Base-by-base conservation (phyloP, 805 yeast species). In the Lipomyces yamadae region DNA sequence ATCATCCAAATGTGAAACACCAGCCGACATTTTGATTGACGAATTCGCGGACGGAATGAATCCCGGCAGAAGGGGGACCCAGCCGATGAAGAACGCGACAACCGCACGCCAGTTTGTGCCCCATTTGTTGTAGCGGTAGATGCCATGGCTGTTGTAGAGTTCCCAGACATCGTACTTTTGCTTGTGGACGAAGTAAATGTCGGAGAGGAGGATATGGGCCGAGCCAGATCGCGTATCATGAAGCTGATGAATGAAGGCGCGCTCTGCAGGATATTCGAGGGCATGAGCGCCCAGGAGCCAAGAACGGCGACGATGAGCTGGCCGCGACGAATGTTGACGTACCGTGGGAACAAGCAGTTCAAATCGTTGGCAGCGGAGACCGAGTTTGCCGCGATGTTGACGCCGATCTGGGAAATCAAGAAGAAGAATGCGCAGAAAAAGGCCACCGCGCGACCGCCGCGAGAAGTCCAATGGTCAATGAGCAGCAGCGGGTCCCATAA, bases 1-100 rank as follows among this genome's bases (percentile, higher is more conserved):
- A 30, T 56, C 13, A 35, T 67, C 90, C 42, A 90, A 85, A 62
- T 84, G 81, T 67, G 85, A 84, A 18, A 92, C 92, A 52, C 92
- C 94, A 61, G 79, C 58, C 33, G 94, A 92, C 30, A 90, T 92
- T 67, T 61, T 42, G 56, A 69, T 63, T 18, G 35, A 37, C 30
- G 65, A 60, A 45, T 67, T 70, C 54, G 72, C 68, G 39, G 73
- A 39, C 53, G 72, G 70, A 35, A 72, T 70, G 61, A 68, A 68
- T 3, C 76, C 76, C 2, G 76, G 74, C 3, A 74, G n/a, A n/a
- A n/a, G n/a, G n/a, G n/a, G n/a, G n/a, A n/a, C n/a, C n/a, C n/a
- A n/a, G n/a, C n/a, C n/a, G 59, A 63, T 68, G 7, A 78, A 54
- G 80, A 82, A 83, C 15, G 81, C 76, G 7, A 76, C 58, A 13